Evolutionary conservation across 179 eudicot genomes (phyloP).

Genomic region (Beta lomatogona): DNA sequence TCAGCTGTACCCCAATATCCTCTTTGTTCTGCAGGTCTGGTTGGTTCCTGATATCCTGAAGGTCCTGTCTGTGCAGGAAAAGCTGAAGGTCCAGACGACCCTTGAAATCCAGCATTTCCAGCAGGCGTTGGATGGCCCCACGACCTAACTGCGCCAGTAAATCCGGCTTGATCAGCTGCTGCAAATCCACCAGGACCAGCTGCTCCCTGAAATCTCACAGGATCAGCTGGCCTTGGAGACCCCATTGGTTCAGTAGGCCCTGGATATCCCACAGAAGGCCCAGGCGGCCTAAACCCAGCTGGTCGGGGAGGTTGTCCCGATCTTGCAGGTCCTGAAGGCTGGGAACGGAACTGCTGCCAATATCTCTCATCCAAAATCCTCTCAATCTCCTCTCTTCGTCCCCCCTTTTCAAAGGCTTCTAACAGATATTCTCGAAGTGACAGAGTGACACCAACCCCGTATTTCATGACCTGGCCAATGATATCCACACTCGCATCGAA

Average conservation of each 20-base stretch:
- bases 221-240: too few species aligned
- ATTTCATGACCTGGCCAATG: conserved; percentile 53
- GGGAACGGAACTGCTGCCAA: conserved; percentile 33
- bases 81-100: too few species aligned
- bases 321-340: conserved; percentile 6
- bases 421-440: conserved; percentile 47
- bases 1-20: too few species aligned
- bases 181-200: too few species aligned
- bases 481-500: conserved; percentile 40
- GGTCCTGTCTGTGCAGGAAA: too few species aligned
- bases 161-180: too few species aligned
- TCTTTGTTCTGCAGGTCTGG: too few species aligned
- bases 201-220: too few species aligned
- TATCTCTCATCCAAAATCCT: conserved; percentile 40
- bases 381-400: conserved; percentile 53
- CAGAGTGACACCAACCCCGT: conserved; percentile 52
- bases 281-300: not conserved
- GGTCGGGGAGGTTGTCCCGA: not conserved
- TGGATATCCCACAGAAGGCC: not conserved
- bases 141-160: too few species aligned
- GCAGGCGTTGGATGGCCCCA: too few species aligned
- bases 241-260: not conserved
- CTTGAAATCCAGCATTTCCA: too few species aligned
- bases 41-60: too few species aligned
- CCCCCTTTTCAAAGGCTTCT: conserved; percentile 57